phyloP scores from a whole-genome alignment of 192 early-diverging fungal species.

The Glomus cerebriforme region DNA sequence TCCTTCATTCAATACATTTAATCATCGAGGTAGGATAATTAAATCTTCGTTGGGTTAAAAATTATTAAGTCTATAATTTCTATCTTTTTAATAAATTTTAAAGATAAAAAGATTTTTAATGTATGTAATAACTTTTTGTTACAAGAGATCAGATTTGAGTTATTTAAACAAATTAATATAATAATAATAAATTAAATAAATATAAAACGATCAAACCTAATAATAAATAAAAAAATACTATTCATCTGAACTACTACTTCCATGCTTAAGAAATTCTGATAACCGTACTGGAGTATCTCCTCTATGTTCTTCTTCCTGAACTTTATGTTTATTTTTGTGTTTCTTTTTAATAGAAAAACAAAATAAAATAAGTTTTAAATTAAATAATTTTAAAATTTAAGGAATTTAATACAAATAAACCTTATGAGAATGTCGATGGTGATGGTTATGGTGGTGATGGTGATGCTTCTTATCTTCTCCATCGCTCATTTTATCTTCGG shows the following conservation, averaged over 20 bases:
- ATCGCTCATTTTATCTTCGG: not conserved
- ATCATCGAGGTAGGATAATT: conserved; percentile 52
- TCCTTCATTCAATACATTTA: conserved; percentile 59
- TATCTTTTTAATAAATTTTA: too few species aligned
- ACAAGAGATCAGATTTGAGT: too few species aligned
- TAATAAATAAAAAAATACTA: conserved; percentile 26
- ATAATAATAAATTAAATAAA: not conserved
- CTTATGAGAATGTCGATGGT: conserved; percentile 13
- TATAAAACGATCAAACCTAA: conserved; percentile 9
- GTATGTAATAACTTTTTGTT: too few species aligned
- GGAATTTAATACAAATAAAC: not conserved
- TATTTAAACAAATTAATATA: too few species aligned
- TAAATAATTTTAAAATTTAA: not conserved
- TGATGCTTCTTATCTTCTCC: not conserved
- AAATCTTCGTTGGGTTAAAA: not conserved
- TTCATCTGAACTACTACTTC: conserved; percentile 26
- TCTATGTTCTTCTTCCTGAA: conserved; percentile 10
- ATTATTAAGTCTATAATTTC: too few species aligned
- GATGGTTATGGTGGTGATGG: not conserved
- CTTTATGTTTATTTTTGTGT: conserved; percentile 18
- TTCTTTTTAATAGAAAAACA: not conserved
- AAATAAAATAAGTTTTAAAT: conserved; percentile 10
- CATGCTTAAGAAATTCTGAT: conserved; percentile 19
- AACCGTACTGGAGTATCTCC: conserved; percentile 16
- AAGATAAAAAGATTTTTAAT: too few species aligned